Evolutionary conservation across 1,139 yeast species (phyloP).

Genomic region (Ashbya aceris): DNA sequence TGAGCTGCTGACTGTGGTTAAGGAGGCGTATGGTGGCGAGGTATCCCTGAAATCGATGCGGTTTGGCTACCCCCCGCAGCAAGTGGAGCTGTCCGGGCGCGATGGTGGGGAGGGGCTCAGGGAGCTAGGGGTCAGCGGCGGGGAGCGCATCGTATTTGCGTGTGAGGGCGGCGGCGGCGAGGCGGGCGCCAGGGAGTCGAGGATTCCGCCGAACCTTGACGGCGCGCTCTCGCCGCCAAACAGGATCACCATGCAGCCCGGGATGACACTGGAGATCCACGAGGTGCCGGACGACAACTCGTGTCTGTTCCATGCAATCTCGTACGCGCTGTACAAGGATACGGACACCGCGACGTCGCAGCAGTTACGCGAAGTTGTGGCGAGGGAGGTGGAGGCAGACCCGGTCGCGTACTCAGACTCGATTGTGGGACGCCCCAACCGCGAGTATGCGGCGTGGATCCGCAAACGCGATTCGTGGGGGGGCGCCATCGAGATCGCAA

Average conservation of each 20-base stretch:
- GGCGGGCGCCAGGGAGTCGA: too few relatives aligned
- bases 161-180: too few relatives aligned
- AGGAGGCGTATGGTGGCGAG: conserved; percentile 4
- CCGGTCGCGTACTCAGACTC: conserved; percentile 46
- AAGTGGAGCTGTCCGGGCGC: conserved; percentile 29
- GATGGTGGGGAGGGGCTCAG: conserved; percentile 20
- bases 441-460: conserved; percentile 57
- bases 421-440: conserved; percentile 45
- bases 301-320: conserved; percentile 63
- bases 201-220: too few relatives aligned
- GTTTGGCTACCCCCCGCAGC: conserved; percentile 55
- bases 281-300: conserved; percentile 74
- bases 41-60: conserved; percentile 30
- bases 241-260: conserved; percentile 7
- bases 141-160: conserved; percentile 38
- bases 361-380: conserved; percentile 19
- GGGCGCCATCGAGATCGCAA: conserved; percentile 72
- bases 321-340: conserved; percentile 42
- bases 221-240: conserved; percentile 9
- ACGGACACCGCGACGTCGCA: conserved; percentile 13
- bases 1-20: conserved; percentile 4
- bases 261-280: conserved; percentile 33
- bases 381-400: conserved; percentile 34
- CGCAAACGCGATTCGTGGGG: conserved; percentile 63
- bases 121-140: conserved; percentile 42